A percentile compares a stretch with the other conserved stretches of the same genome.
Evolutionary conservation across 2,329 filamentous ascomycete species (phyloP).

Genomic region (Verticillium zaregamsianum): DNA sequence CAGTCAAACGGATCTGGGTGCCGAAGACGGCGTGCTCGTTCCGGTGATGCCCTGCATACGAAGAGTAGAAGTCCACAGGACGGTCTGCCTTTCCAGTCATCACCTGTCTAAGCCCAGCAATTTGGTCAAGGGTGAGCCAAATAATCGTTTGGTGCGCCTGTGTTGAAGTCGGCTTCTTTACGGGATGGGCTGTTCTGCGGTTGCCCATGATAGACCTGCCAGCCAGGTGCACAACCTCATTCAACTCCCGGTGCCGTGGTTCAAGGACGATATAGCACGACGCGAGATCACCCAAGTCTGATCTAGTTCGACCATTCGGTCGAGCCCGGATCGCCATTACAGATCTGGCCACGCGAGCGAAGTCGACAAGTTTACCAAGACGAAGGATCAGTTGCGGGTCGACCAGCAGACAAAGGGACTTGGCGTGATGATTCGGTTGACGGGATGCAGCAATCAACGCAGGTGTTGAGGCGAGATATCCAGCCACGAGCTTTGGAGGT

Average conservation of each 20-base stretch:
- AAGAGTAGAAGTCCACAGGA: background rate
- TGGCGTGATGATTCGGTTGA: background rate
- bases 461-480: background rate
- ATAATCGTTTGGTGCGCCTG: background rate
- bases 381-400: background rate
- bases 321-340: background rate
- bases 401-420: background rate
- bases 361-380: background rate
- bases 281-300: background rate
- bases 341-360: background rate
- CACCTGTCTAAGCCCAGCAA: too few relatives aligned
- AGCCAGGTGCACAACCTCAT: background rate
- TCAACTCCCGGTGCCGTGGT: background rate
- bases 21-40: background rate
- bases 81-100: background rate
- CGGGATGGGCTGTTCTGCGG: background rate
- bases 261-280: background rate
- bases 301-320: background rate
- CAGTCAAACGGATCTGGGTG: background rate
- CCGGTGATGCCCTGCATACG: background rate
- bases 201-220: background rate
- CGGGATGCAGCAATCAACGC: background rate
- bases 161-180: background rate
- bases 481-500: background rate
- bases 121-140: background rate